Evolutionary conservation across 345 rosid species (phyloP).

Genomic region (thale cress (Arabidopsis thaliana)): TAIR10.1 NC_003074.8:22364001-22364500

Average conservation of each 20-base stretch:
- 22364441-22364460: too few species aligned
- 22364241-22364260: neutral
- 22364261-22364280: neutral
- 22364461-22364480: neutral
- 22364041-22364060: slow-evolving; percentile 33
- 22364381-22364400: too few species aligned
- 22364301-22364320: too few species aligned
- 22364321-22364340: too few species aligned
- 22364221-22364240: neutral
- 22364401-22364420: neutral
- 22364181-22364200: neutral
- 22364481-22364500: neutral
- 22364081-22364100: slow-evolving; percentile 31
- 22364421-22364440: neutral
- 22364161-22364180: slow-evolving; percentile 1
- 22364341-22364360: too few species aligned
- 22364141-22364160: slow-evolving; percentile 34
- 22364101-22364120: slow-evolving; percentile 38
- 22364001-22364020: slow-evolving; percentile 9
- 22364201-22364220: slow-evolving; percentile 1
- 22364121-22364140: slow-evolving; percentile 41
- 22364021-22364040: slow-evolving; percentile 21
- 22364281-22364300: too few species aligned
- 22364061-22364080: slow-evolving; percentile 47
- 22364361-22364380: too few species aligned